phyloP scores from a whole-genome alignment of 2,329 filamentous ascomycete species.

The Domatiomyces globalis region DNA sequence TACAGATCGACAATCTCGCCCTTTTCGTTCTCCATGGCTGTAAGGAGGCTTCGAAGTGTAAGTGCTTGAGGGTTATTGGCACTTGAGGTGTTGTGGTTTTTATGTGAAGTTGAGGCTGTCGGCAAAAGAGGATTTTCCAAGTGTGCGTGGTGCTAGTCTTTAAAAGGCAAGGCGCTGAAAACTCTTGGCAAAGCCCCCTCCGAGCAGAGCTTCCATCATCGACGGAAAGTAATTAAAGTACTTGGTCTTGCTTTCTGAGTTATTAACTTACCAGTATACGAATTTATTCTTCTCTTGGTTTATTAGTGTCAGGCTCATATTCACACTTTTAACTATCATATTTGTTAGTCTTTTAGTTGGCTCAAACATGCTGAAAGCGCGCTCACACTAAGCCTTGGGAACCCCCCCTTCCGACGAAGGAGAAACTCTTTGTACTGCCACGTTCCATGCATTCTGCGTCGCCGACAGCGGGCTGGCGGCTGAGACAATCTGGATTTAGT shows the following conservation, averaged over 20 bases:
- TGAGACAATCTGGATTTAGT: not conserved
- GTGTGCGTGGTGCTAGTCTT: not conserved
- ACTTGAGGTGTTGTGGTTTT: not conserved
- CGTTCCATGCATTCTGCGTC: not conserved
- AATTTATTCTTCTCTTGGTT: not conserved
- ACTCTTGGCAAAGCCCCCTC: not conserved
- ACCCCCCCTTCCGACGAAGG: not conserved
- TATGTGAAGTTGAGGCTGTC: not conserved
- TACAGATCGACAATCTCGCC: slow-evolving; percentile 99
- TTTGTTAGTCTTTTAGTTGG: not conserved
- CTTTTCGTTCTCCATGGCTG: slow-evolving; percentile 99
- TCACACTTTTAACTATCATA: not conserved
- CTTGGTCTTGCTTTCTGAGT: not conserved
- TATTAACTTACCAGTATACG: not conserved
- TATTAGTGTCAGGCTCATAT: not conserved
- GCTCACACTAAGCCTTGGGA: not conserved
- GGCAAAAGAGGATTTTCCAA: not conserved
- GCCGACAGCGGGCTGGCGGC: not conserved
- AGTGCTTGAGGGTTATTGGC: not conserved
- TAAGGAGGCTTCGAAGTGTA: slow-evolving; percentile 10
- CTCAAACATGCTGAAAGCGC: not conserved
- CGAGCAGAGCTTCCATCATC: not conserved
- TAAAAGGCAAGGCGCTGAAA: not conserved
- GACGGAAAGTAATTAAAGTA: not conserved
- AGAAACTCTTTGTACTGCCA: not conserved